Conservation (phyloP, 331 rosid genomes). For the Pyracantha coccinea region DNA sequence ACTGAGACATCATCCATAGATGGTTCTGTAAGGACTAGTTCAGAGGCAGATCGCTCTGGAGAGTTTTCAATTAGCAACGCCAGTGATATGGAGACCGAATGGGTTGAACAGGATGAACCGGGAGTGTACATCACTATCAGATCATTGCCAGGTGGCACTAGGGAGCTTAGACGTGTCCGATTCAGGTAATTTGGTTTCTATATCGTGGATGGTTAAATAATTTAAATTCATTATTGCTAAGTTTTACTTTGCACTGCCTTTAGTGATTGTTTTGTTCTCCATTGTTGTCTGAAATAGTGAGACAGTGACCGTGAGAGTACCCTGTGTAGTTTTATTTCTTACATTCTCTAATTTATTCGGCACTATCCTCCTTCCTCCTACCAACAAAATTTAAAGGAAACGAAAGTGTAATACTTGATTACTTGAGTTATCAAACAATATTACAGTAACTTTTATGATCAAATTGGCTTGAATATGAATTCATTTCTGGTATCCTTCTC, state of each 20-base stretch:
- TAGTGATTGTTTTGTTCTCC: not conserved
- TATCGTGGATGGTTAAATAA: not conserved
- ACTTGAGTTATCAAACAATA: too few species aligned
- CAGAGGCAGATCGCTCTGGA: constrained; percentile 71
- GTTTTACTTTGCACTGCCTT: not conserved
- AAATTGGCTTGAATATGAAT: not conserved
- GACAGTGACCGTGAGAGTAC: not conserved
- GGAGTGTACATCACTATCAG: constrained; percentile 96
- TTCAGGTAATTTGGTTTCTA: constrained; percentile 55
- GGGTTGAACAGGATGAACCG: constrained; percentile 97
- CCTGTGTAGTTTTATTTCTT: not conserved
- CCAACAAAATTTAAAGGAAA: too few species aligned
- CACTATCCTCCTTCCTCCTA: too few species aligned
- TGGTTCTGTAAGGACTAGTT: constrained; percentile 76
- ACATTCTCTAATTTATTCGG: not conserved
- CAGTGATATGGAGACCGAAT: constrained; percentile 95
- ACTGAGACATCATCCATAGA: constrained; percentile 72
- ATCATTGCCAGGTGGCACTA: constrained; percentile 66
- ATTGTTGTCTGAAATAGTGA: not conserved
- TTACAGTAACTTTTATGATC: too few species aligned
- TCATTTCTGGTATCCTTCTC: not conserved
- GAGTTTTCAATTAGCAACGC: constrained; percentile 94
- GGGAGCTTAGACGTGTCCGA: constrained; percentile 91
- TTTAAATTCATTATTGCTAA: not conserved
- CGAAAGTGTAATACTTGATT: too few species aligned